Base-by-base conservation (phyloP, 2,329 filamentous ascomycete genomes). In the Trichoderma sp. region DNA sequence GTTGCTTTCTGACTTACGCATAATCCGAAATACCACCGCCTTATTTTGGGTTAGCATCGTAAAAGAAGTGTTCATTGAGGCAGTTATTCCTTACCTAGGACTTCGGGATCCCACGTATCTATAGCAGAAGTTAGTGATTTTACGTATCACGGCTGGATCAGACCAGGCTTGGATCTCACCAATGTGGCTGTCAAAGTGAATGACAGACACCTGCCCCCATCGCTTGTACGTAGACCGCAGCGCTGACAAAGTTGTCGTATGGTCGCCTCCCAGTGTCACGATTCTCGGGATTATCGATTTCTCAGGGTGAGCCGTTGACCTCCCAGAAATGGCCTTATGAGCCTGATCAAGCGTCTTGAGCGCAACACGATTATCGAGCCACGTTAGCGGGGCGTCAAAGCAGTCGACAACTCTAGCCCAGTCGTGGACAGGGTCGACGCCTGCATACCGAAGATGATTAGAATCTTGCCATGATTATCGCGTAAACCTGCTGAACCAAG, bases 331-430 rank as follows among this genome's bases (percentile, higher is more conserved):
- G n/a, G 57, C 69, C 11, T 28, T 73, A 64, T 75, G 76, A 9
- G 75, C 75, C 8, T 71, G 72, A 26, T 76, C 75, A 30, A 77
- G 75, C 4, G 74, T 74, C 69, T 72, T 76, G 47, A 77, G 63
- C 2, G 76, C 76, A 15, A 61, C 71, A 1, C 74, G 70, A 32
- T 77, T 77, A 64, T 76, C 76, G 18, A 77, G 73, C 71, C 73
- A 74, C 0, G 73, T 74, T 58, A 76, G 73, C 5, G 70, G 71
- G 18, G 74, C 74, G 79, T 97, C 93, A 62, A 93, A 93, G 80
- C 94, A 97, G 83, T 97, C 94, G 60, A 94, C 84, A 71, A 96
- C 88, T 51, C 84, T 89, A 1, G 93, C 92, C 92, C 92, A 95
- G 24, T 76, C 74, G 14, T 63, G 69, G 12, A 77, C 62, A 1